Conservation (phyloP, 768 basidiomycete genomes). For the Podaxis sp. region DNA sequence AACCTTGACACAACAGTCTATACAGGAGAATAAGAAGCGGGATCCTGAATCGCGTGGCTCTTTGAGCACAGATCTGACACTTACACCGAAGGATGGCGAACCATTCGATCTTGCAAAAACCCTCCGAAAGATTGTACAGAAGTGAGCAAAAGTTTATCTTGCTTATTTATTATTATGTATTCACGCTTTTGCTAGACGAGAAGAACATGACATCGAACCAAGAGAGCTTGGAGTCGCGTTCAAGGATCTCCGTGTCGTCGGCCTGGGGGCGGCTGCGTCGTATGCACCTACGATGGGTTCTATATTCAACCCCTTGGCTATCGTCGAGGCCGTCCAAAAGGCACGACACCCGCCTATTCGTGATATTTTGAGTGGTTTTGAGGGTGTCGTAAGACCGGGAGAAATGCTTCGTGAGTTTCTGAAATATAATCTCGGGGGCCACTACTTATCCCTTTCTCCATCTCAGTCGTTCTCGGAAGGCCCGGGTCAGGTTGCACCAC, state of each 20-base stretch:
- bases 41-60: neutral
- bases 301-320: conserved; percentile 49
- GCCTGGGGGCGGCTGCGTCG: conserved; percentile 52
- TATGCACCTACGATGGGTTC: conserved; percentile 62
- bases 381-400: conserved; percentile 64
- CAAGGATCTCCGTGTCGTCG: conserved; percentile 57
- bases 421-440: conserved; percentile 34
- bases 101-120: conserved; percentile 40
- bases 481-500: conserved; percentile 87
- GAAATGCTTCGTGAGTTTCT: conserved; percentile 72
- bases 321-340: conserved; percentile 44
- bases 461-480: conserved; percentile 75
- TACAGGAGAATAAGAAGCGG: neutral
- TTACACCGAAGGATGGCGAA: conserved; percentile 26
- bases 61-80: conserved; percentile 13
- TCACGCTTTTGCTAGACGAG: conserved; percentile 34
- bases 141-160: conserved; percentile 25
- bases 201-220: conserved; percentile 43
- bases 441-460: neutral
- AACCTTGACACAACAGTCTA: conserved; percentile 34
- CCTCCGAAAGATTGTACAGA: conserved; percentile 27
- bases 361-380: conserved; percentile 62
- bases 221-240: conserved; percentile 66
- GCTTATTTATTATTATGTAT: conserved; percentile 16
- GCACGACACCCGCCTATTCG: conserved; percentile 62